phyloP scores from a whole-genome alignment of 371 early-diverging fungal species.

The Apophysomyces trapeziformis region DNA sequence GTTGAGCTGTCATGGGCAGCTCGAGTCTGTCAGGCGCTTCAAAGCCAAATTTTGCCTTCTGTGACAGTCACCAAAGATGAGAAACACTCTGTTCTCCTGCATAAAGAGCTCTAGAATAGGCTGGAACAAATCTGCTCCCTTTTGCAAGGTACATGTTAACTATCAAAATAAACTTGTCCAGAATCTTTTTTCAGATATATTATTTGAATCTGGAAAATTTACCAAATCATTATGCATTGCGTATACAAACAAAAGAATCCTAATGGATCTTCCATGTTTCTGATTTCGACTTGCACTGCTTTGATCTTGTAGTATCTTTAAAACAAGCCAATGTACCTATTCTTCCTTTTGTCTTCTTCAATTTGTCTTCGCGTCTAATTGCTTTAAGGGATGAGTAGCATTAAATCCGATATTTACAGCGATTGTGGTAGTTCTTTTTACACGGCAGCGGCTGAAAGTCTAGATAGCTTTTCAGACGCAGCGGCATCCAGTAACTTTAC shows the following conservation, averaged over 20 bases:
- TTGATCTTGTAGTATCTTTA: background rate
- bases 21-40: background rate
- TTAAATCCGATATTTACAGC: background rate
- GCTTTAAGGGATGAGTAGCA: conserved; percentile 1
- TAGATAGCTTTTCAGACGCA: background rate
- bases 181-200: background rate
- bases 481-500: background rate
- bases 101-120: background rate
- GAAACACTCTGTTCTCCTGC: conserved; percentile 6
- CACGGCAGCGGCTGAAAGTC: background rate
- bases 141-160: background rate
- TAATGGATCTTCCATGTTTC: background rate
- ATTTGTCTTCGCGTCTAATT: background rate
- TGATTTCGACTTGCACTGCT: background rate
- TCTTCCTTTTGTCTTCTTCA: background rate
- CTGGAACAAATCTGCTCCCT: background rate
- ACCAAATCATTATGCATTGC: background rate
- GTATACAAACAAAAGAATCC: conserved; percentile 4
- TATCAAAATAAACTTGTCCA: background rate
- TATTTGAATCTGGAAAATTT: background rate
- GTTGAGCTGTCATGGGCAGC: conserved; percentile 4
- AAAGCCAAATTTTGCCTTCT: background rate
- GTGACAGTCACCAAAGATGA: conserved; percentile 2
- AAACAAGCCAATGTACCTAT: background rate
- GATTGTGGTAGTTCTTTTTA: background rate